Conservation (phyloP, 768 basidiomycete species). For the Solioccasus polychromus region DNA sequence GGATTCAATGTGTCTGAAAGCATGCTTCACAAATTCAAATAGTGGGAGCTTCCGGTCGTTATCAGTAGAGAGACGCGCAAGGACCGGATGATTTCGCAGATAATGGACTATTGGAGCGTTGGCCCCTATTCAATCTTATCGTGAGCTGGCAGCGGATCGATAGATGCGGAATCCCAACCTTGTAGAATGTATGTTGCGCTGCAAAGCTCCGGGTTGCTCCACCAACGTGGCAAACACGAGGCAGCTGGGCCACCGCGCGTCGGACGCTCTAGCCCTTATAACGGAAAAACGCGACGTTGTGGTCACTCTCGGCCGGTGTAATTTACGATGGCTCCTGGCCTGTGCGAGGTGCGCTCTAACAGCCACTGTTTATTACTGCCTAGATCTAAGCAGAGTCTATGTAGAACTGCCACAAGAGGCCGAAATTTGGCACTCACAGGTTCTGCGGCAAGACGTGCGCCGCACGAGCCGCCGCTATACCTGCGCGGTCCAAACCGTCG, state of each 20-base stretch:
- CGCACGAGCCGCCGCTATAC: constrained; percentile 36
- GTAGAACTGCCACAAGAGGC: constrained; percentile 53
- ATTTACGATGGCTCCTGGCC: constrained; percentile 25
- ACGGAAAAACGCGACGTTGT: constrained; percentile 8
- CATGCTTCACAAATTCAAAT: constrained; percentile 25
- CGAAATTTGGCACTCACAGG: constrained; percentile 52
- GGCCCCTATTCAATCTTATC: constrained; percentile 18
- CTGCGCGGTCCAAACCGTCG: constrained; percentile 11
- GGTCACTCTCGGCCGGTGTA: constrained; percentile 6
- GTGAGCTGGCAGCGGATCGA: constrained; percentile 6
- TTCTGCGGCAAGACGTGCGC: constrained; percentile 59
- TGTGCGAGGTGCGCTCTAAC: constrained; percentile 29
- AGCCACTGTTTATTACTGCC: constrained; percentile 1
- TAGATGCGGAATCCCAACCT: constrained; percentile 4
- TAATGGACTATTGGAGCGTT: background rate
- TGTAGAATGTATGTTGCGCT: constrained; percentile 3
- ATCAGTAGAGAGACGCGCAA: constrained; percentile 18
- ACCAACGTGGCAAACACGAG: constrained; percentile 28
- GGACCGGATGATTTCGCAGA: constrained; percentile 8
- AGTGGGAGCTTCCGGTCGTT: constrained; percentile 20
- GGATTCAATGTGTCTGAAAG: constrained; percentile 25
- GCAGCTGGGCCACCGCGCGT: constrained; percentile 7
- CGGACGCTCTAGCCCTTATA: constrained; percentile 9
- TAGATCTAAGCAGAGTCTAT: constrained; percentile 1
- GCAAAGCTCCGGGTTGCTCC: constrained; percentile 6